These are phyloP conservation scores for Zanthoxylum bungeanum DNA, from an alignment of 345 rosid genomes.

Conservation along the genomic window DNA sequence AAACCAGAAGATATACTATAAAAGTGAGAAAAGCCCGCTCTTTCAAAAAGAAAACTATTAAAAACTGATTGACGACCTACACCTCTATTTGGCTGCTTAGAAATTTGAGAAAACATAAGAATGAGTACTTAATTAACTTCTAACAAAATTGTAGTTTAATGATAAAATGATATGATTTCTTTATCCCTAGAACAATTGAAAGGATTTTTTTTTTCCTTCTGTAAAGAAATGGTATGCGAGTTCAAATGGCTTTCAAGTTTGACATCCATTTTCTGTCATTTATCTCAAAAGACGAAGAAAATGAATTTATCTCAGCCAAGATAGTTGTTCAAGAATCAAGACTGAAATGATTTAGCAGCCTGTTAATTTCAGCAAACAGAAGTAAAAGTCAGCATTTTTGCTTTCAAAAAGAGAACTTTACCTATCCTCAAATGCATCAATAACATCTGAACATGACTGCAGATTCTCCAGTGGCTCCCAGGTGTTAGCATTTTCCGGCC, in stretches of 20 bases:
- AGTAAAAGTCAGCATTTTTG: too few species aligned
- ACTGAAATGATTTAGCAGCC: not conserved
- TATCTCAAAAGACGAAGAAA: not conserved
- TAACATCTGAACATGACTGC: constrained; percentile 84
- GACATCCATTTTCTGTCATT: not conserved
- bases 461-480: constrained; percentile 99
- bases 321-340: not conserved
- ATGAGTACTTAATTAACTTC: not conserved
- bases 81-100: not conserved
- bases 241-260: not conserved
- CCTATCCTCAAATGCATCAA: constrained; percentile 95
- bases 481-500: constrained; percentile 95
- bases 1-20: constrained; percentile 13
- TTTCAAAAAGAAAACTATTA: not conserved
- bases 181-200: not conserved
- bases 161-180: not conserved
- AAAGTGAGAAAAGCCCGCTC: not conserved
- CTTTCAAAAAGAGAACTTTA: constrained; percentile 27
- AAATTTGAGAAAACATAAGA: not conserved
- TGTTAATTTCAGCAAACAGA: not conserved
- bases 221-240: not conserved
- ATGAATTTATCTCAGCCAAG: not conserved
- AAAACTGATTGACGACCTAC: not conserved
- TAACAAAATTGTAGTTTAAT: not conserved
- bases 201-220: not conserved